Evolutionary conservation across 2,329 filamentous ascomycete genomes (phyloP).

Genomic region (Fusarium nisikadoi): DNA sequence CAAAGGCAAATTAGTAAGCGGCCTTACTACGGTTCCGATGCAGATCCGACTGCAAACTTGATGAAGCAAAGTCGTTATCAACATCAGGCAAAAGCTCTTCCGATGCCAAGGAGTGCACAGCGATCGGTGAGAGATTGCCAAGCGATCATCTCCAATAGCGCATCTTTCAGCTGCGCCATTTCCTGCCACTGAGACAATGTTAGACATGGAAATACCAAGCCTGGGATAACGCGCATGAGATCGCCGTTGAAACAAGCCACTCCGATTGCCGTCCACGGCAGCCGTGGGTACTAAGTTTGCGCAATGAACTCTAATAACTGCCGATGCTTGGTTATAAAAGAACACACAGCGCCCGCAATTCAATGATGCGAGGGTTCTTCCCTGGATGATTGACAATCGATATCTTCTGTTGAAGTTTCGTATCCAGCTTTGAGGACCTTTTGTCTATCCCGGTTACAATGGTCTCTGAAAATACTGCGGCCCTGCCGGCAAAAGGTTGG

Average conservation of each 20-base stretch:
- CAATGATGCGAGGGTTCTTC: background rate
- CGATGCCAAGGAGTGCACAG: background rate
- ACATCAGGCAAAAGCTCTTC: accelerated
- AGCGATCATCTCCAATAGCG: background rate
- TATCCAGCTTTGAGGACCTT: background rate
- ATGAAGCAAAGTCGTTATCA: too few species aligned
- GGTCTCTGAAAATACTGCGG: background rate
- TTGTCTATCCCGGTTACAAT: background rate
- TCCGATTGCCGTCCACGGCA: background rate
- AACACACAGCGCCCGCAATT: background rate
- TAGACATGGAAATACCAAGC: background rate
- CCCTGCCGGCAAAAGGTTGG: background rate
- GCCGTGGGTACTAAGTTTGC: background rate
- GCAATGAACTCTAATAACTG: background rate
- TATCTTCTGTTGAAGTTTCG: background rate
- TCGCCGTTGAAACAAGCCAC: background rate
- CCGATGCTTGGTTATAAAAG: background rate
- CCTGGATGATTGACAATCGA: accelerated
- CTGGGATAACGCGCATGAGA: background rate
- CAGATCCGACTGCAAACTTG: background rate
- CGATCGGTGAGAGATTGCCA: background rate
- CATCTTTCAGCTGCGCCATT: background rate
- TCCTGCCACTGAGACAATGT: background rate
- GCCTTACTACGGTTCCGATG: background rate
- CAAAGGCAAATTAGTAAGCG: background rate